A percentile compares a stretch with the other conserved stretches of the same genome.
phyloP scores from a whole-genome alignment of 495 filamentous ascomycete species.

The Trichocladium antarcticum region DNA sequence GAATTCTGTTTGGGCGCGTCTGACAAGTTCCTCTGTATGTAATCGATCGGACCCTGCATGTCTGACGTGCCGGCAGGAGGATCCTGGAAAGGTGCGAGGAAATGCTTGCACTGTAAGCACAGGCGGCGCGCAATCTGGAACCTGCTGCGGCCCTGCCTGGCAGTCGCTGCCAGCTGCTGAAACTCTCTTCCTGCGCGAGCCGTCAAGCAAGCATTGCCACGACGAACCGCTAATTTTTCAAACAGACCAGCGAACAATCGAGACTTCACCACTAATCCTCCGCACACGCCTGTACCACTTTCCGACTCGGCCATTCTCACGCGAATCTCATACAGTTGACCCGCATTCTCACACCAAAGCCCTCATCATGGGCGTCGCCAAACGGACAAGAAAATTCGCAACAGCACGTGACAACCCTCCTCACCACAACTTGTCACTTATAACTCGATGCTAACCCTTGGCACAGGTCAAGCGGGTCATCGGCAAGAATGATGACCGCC shows the following conservation, averaged over 20 bases:
- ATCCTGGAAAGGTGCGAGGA: neutral
- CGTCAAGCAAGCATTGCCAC: neutral
- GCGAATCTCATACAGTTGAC: neutral
- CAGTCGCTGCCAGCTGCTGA: constrained; percentile 7
- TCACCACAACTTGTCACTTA: neutral
- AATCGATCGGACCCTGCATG: neutral
- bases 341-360: neutral
- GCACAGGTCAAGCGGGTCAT: constrained; percentile 50
- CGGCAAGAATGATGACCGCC: constrained; percentile 49
- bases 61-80: constrained; percentile 2
- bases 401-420: constrained; percentile 18
- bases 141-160: neutral
- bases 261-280: neutral
- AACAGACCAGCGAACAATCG: neutral
- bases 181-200: neutral
- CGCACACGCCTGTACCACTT: too few species aligned
- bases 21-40: too few species aligned
- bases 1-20: too few species aligned
- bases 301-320: neutral
- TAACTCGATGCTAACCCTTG: constrained; percentile 9
- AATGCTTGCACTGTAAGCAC: constrained; percentile 5
- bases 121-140: constrained; percentile 4
- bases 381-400: constrained; percentile 24
- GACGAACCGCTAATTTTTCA: neutral
- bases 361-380: constrained; percentile 25